Base-by-base conservation (phyloP, 116 monocot species). In the Papilionanthe hybrid region DNA sequence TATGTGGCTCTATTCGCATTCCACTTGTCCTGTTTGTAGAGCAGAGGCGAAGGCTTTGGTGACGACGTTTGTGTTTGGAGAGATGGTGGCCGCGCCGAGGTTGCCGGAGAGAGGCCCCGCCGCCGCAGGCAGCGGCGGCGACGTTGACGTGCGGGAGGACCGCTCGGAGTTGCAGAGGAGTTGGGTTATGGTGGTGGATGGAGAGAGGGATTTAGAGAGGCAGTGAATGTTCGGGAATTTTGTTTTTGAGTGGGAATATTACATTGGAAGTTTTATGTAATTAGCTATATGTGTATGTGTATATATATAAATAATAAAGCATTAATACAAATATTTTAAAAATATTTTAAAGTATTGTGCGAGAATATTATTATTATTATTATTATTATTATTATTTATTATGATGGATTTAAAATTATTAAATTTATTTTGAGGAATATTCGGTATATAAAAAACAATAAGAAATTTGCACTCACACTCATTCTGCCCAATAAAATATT, bases 1-100 rank as follows among this genome's bases (percentile, higher is more conserved):
- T 23, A 76, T 76, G 81, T 82, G 81, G 81, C 27, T 82, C 49
- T 45, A 82, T 12, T 82, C 81, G 32, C 75, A 82, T 68, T 68
- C 76, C 17, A 82, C 81, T 0, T 82, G 81, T 23, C 81, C 81
- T 7, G 63, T 82, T 18, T 82, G 81, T 50, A 10, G 81, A 67
- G 47, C 17, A 41, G 71, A 71, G 71, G 71, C 71, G 71, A 71
- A 27, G 65, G 27, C 11, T 7, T 22, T 27, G 65, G 65, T 65
- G 22, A 27, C 27, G 25, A 65, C 3, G 28, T 65, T 65, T 11
- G 65, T 25, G 9, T 27, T 65, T 65, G 65, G 27, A 23, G 65
- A 25, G 8, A 65, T 65, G 10, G 27, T 9, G 27, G 22, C 65
- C 27, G 65, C 65, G 25, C 65, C 65, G 27, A 65, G 65, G 0